Conservation (phyloP, 75 land plant genomes). For the Pinus albicaulis region DNA sequence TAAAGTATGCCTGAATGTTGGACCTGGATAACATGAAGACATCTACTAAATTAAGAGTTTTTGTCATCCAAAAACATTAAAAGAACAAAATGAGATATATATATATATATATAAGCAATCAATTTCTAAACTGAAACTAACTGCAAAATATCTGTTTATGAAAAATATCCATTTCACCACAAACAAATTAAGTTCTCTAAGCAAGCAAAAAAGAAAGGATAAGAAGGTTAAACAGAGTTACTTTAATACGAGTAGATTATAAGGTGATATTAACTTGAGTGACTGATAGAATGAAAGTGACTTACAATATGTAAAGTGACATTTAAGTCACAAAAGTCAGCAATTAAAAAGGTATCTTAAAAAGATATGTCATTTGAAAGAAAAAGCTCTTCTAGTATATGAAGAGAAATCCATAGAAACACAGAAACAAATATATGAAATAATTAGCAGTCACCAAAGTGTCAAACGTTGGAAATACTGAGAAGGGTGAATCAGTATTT, state of each 20-base stretch:
- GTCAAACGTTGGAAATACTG: too few relatives aligned
- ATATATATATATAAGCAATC: neutral
- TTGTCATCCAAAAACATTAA: neutral
- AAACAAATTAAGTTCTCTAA: neutral
- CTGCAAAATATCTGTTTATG: neutral
- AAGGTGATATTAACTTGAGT: neutral
- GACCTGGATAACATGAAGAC: constrained; percentile 5
- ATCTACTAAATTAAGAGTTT: neutral
- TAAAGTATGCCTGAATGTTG: constrained; percentile 75
- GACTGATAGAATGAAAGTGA: neutral
- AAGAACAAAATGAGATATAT: neutral
- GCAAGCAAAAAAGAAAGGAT: neutral
- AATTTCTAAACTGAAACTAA: neutral
- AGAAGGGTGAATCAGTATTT: too few relatives aligned
- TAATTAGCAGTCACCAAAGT: too few relatives aligned
- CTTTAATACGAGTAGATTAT: neutral
- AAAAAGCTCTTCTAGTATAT: too few relatives aligned
- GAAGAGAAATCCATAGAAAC: too few relatives aligned
- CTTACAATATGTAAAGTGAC: neutral
- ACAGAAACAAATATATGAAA: too few relatives aligned
- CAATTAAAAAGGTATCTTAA: too few relatives aligned
- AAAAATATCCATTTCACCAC: neutral
- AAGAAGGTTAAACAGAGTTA: neutral
- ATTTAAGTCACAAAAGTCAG: too few relatives aligned
- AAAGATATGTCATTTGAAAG: too few relatives aligned